Conservation (phyloP, 2,329 filamentous ascomycete genomes). For the Penicillium sp. region DNA sequence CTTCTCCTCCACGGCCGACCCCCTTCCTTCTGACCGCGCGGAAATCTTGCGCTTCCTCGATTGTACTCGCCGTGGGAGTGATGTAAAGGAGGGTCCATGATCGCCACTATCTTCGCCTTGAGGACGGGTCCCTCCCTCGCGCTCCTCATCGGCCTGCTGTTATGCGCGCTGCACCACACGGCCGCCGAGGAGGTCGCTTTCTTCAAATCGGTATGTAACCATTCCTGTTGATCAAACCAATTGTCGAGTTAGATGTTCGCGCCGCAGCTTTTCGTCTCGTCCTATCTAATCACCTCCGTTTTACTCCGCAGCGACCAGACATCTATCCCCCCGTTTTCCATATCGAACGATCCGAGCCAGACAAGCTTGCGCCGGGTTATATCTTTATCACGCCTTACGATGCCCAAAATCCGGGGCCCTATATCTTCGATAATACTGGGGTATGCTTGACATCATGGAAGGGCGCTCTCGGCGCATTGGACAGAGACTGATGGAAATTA, state of each 20-base stretch:
- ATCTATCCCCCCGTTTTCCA: constrained; percentile 43
- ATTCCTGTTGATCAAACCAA: neutral
- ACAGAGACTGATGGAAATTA: constrained; percentile 18
- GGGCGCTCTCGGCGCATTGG: neutral
- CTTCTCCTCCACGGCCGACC: neutral
- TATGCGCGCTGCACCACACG: constrained; percentile 23
- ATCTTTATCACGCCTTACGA: constrained; percentile 57
- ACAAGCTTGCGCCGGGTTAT: constrained; percentile 51
- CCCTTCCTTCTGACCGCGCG: constrained; percentile 3
- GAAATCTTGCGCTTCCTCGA: neutral
- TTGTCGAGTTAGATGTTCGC: neutral
- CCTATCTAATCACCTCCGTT: neutral
- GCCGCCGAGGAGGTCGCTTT: constrained; percentile 37
- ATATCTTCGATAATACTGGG: constrained; percentile 57
- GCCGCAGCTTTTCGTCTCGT: neutral
- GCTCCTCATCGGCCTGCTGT: constrained; percentile 24
- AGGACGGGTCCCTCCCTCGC: constrained; percentile 15
- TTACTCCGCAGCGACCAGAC: constrained; percentile 41
- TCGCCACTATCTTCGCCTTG: constrained; percentile 22
- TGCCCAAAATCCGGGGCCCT: constrained; percentile 53
- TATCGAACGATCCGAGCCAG: constrained; percentile 33
- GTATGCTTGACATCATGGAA: constrained; percentile 32
- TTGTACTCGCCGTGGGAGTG: constrained; percentile 16
- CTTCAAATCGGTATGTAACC: constrained; percentile 42
- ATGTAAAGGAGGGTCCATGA: constrained; percentile 36